phyloP scores from a whole-genome alignment of 768 basidiomycete species.

The Ephemerocybe angulata region DNA sequence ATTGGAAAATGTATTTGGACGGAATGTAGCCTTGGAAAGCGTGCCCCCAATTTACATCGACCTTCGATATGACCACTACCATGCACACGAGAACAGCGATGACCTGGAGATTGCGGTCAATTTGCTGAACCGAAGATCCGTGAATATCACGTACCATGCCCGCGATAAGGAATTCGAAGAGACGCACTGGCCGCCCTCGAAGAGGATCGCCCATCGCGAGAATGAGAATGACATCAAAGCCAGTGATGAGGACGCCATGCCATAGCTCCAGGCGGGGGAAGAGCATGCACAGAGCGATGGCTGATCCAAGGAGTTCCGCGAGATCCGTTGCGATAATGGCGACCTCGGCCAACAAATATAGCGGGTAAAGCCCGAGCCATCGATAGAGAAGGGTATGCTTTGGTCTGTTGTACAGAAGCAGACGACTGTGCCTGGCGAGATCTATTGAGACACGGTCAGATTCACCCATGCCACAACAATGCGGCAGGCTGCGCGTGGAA shows the following conservation, averaged over 20 bases:
- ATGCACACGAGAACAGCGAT: constrained; percentile 76
- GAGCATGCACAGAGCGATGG: constrained; percentile 74
- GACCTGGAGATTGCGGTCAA: constrained; percentile 35
- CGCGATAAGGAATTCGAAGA: constrained; percentile 67
- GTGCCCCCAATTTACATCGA: constrained; percentile 65
- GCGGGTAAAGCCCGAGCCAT: constrained; percentile 60
- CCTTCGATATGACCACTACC: constrained; percentile 67
- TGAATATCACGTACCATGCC: constrained; percentile 43
- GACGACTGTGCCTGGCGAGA: constrained; percentile 55
- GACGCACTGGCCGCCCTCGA: constrained; percentile 57
- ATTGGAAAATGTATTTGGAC: constrained; percentile 55
- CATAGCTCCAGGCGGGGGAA: constrained; percentile 67
- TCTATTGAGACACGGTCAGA: constrained; percentile 28
- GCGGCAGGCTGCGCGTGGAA: no score
- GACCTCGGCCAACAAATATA: constrained; percentile 62
- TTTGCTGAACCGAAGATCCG: background rate
- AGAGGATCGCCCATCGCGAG: constrained; percentile 71
- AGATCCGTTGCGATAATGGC: constrained; percentile 78
- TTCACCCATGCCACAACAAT: background rate
- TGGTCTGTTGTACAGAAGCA: constrained; percentile 62
- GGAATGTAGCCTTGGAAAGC: constrained; percentile 79
- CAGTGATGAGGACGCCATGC: constrained; percentile 68
- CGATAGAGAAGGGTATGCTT: constrained; percentile 54
- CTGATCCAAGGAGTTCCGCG: constrained; percentile 78
- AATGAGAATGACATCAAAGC: constrained; percentile 64